Evolutionary conservation across 1,139 yeast genomes (phyloP).

Genomic region (Debaryomyces singareniensis): DNA sequence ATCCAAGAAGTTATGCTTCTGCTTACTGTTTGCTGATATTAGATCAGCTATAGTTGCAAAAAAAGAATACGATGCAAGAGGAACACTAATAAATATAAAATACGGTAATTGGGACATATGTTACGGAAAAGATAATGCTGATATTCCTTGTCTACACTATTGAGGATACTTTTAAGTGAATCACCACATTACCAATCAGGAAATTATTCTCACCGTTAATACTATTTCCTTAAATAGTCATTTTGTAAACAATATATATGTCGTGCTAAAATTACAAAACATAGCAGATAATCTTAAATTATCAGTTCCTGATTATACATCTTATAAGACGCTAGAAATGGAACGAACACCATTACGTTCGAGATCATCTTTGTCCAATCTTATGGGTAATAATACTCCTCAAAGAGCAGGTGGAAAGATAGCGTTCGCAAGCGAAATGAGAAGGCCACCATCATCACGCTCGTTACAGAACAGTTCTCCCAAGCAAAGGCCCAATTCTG

Average conservation of each 20-base stretch:
- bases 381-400: constrained; percentile 9
- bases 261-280: too few relatives aligned
- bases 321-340: too few relatives aligned
- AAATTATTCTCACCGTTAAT: constrained; percentile 3
- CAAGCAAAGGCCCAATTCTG: constrained; percentile 31
- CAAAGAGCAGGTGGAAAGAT: constrained; percentile 12
- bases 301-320: too few relatives aligned
- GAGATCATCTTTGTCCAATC: constrained; percentile 16
- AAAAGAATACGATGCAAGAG: constrained; percentile 27
- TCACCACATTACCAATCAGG: neutral
- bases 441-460: constrained; percentile 22
- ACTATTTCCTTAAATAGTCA: constrained; percentile 12
- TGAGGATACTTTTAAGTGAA: neutral
- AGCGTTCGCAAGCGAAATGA: constrained; percentile 13
- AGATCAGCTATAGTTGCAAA: constrained; percentile 62
- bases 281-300: too few relatives aligned
- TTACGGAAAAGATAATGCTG: constrained; percentile 68
- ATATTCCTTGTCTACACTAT: constrained; percentile 33
- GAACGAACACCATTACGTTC: constrained; percentile 17
- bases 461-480: constrained; percentile 17
- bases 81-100: constrained; percentile 34
- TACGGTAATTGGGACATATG: constrained; percentile 58
- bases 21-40: constrained; percentile 58
- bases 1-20: constrained; percentile 57
- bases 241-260: too few relatives aligned